Evolutionary conservation across 1,139 yeast species (phyloP).

Genomic region (Suhomyces terraborum): DNA sequence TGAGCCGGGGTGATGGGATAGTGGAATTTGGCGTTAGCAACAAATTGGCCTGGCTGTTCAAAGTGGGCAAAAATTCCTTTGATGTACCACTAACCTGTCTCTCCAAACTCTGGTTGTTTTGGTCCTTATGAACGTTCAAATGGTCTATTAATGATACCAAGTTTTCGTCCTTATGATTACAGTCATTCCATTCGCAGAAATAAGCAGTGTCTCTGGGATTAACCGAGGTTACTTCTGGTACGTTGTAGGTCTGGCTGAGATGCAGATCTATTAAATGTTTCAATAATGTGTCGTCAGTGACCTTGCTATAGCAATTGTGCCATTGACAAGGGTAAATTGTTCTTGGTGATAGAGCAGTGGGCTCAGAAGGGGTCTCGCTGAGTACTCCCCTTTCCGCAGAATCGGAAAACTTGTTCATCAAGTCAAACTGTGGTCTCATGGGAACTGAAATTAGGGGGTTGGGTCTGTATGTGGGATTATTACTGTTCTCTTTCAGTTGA

Average conservation of each 20-base stretch:
- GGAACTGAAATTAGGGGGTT: conserved; percentile 4
- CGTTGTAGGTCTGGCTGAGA: conserved; percentile 35
- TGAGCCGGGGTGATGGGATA: conserved; percentile 8
- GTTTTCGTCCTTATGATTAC: conserved; percentile 57
- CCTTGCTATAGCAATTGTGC: conserved; percentile 52
- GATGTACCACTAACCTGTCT: background rate
- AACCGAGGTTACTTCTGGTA: conserved; percentile 9
- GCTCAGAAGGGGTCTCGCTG: background rate
- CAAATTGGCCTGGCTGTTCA: conserved; percentile 11
- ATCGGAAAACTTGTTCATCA: conserved; percentile 4
- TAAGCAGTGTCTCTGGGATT: conserved; percentile 22
- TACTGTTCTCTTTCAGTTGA: background rate
- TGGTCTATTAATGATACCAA: conserved; percentile 59
- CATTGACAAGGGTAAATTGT: conserved; percentile 48
- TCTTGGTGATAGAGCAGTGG: conserved; percentile 4
- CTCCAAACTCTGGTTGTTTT: conserved; percentile 10
- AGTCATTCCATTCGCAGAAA: conserved; percentile 75
- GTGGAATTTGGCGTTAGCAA: conserved; percentile 22
- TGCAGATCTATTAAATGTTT: conserved; percentile 63
- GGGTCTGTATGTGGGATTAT: background rate
- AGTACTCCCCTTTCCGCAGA: conserved; percentile 5
- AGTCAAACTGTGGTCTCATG: background rate
- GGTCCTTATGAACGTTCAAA: conserved; percentile 52
- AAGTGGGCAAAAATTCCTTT: conserved; percentile 11
- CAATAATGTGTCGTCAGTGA: conserved; percentile 49